Conservation (phyloP, 208 protist genomes). For the Acanthamoeba quina region DNA sequence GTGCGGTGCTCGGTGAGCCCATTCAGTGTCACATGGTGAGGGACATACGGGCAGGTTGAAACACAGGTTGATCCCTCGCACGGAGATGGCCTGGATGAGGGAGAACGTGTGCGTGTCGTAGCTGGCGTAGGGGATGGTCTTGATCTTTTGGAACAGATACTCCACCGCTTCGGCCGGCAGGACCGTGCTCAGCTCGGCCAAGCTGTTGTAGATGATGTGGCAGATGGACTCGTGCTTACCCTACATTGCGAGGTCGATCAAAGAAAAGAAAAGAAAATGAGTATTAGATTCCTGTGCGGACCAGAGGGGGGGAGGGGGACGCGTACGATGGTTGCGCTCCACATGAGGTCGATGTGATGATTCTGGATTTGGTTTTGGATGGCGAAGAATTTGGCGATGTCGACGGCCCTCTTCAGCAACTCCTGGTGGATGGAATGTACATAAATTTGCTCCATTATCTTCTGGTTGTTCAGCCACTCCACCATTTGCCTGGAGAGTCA, state of each 20-base stretch:
- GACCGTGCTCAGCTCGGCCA: conserved; percentile 60
- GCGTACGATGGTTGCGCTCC: conserved; percentile 71
- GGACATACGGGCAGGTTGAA: conserved; percentile 27
- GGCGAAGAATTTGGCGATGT: conserved; percentile 80
- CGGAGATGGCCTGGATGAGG: conserved; percentile 74
- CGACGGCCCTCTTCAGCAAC: conserved; percentile 79
- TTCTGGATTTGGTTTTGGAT: conserved; percentile 74
- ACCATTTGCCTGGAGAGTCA: conserved; percentile 71
- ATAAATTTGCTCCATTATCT: conserved; percentile 81
- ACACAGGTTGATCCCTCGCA: not conserved
- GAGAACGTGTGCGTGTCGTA: conserved; percentile 76
- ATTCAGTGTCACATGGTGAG: no score
- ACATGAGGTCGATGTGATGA: conserved; percentile 82
- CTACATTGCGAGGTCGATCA: not conserved
- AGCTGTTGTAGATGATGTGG: conserved; percentile 79
- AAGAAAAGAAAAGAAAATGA: not conserved
- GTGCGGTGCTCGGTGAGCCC: not conserved
- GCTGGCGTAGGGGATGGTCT: conserved; percentile 70
- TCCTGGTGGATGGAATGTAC: conserved; percentile 80
- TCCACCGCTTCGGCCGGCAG: conserved; percentile 64
- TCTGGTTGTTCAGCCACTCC: conserved; percentile 79
- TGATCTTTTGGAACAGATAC: conserved; percentile 82
- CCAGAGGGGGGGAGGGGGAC: not conserved
- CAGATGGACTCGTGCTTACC: conserved; percentile 83
- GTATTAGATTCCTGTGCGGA: not conserved